Conservation (phyloP, 192 early-diverging fungal species). For the Entomortierella chlamydospora region DNA sequence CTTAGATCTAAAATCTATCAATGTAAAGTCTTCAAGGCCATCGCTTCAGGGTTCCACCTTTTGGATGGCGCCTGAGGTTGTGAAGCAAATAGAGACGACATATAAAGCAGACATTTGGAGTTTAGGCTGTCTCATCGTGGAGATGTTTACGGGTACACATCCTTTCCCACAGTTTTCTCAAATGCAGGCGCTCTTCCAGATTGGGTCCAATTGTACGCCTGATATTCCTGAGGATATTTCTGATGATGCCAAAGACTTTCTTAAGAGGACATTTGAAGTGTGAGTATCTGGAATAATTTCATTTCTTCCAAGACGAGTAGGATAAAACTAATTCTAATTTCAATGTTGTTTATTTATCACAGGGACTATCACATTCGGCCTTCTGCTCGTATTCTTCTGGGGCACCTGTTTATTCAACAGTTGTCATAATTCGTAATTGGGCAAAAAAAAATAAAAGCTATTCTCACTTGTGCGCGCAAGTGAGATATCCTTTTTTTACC, state of each 20-base stretch:
- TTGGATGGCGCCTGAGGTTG: conserved; percentile 99
- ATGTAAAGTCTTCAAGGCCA: conserved; percentile 64
- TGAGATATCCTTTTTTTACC: not conserved
- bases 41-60: conserved; percentile 96
- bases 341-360: not conserved
- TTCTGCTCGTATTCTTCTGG: conserved; percentile 76
- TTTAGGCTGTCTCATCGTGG: conserved; percentile 95
- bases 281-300: conserved; percentile 49
- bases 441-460: too few species aligned
- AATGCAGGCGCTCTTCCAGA: conserved; percentile 86
- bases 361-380: conserved; percentile 83
- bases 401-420: conserved; percentile 76
- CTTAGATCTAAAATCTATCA: conserved; percentile 49
- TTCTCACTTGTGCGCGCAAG: too few species aligned
- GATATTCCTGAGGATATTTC: conserved; percentile 83
- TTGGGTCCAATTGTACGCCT: conserved; percentile 84
- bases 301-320: not conserved
- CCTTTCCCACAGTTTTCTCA: conserved; percentile 88
- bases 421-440: conserved; percentile 27
- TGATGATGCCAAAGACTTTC: conserved; percentile 78
- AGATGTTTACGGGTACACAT: conserved; percentile 97
- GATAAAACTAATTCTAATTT: too few species aligned
- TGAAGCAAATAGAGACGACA: conserved; percentile 92
- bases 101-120: conserved; percentile 95
- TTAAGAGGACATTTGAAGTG: conserved; percentile 80